phyloP scores from a whole-genome alignment of 2,329 filamentous ascomycete genomes.

The Aspergillus ruber region DNA sequence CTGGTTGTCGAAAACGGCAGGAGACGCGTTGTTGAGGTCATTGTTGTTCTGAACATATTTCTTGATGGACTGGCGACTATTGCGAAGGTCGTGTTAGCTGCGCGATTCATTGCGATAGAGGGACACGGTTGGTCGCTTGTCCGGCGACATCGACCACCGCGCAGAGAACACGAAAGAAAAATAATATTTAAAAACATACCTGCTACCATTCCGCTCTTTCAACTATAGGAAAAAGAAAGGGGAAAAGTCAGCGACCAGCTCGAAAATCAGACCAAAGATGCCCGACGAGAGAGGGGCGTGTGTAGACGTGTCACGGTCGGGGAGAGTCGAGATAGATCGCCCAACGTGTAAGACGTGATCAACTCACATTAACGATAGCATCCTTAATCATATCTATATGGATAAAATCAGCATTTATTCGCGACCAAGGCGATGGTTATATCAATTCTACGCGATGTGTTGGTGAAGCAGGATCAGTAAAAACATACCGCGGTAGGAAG shows the following conservation, averaged over 20 bases:
- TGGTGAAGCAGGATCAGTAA: constrained; percentile 38
- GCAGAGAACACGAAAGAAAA: constrained; percentile 14
- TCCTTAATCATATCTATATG: constrained; percentile 65
- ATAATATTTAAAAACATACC: constrained; percentile 54
- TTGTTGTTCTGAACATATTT: constrained; percentile 70
- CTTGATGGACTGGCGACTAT: constrained; percentile 65
- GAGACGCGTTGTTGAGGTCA: constrained; percentile 51
- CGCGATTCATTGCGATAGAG: constrained; percentile 12
- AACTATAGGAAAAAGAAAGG: constrained; percentile 47
- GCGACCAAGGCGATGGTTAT: constrained; percentile 43
- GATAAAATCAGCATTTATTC: constrained; percentile 46
- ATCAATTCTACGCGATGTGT: constrained; percentile 40
- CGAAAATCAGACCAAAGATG: constrained; percentile 16
- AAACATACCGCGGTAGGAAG: constrained; percentile 60
- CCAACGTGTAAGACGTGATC: constrained; percentile 43
- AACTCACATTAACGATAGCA: constrained; percentile 63
- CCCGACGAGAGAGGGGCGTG: constrained; percentile 15
- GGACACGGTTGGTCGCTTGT: not conserved
- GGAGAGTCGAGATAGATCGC: constrained; percentile 25
- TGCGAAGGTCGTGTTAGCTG: constrained; percentile 24
- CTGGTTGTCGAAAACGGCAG: constrained; percentile 60
- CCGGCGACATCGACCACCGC: not conserved
- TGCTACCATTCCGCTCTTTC: constrained; percentile 64
- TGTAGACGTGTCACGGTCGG: constrained; percentile 32
- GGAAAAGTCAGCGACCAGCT: constrained; percentile 43